phyloP scores from a whole-genome alignment of 805 yeast genomes.

The Suhomyces prunicola region DNA sequence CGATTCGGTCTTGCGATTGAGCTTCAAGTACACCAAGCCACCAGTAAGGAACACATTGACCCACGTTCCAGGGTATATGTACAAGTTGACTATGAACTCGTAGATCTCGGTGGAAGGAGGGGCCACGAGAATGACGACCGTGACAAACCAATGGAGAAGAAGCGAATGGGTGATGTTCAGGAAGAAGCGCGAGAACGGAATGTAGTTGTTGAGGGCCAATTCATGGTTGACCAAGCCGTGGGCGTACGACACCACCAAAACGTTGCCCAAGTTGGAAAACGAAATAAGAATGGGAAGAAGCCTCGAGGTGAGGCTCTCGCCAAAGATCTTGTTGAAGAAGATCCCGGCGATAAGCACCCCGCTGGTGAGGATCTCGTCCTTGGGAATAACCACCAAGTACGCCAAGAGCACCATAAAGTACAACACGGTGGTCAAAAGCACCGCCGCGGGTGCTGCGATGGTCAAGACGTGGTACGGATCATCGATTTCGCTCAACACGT shows the following conservation, averaged over 20 bases:
- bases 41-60: constrained; percentile 49
- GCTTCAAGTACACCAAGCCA: constrained; percentile 53
- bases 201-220: constrained; percentile 47
- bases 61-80: constrained; percentile 64
- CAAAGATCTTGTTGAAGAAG: constrained; percentile 56
- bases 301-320: constrained; percentile 47
- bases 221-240: constrained; percentile 59
- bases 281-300: constrained; percentile 57
- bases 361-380: constrained; percentile 45
- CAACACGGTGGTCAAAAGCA: constrained; percentile 47
- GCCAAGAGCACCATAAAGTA: constrained; percentile 58
- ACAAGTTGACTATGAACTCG: constrained; percentile 59
- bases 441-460: constrained; percentile 61
- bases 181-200: constrained; percentile 51
- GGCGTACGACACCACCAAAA: constrained; percentile 61
- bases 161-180: constrained; percentile 46
- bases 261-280: constrained; percentile 61
- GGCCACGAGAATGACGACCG: constrained; percentile 49
- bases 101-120: constrained; percentile 67
- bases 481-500: constrained; percentile 55
- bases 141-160: constrained; percentile 52
- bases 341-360: constrained; percentile 66
- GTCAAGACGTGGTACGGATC: constrained; percentile 56
- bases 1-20: constrained; percentile 17
- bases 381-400: constrained; percentile 53